phyloP scores from a whole-genome alignment of 2,329 filamentous ascomycete species.

The Rutstroemia sydowiana region DNA sequence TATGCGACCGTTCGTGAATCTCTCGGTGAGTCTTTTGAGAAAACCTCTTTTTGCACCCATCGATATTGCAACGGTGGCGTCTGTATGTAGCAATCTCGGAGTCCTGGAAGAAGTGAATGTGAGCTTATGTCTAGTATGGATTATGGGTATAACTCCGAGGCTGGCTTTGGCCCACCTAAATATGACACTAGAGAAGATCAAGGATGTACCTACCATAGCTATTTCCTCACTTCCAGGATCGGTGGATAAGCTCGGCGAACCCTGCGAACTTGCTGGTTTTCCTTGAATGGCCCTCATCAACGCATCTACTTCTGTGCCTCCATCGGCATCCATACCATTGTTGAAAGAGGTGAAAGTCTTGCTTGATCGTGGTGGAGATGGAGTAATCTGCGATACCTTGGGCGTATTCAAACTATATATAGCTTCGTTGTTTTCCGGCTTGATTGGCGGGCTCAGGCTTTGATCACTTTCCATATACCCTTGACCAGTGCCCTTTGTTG shows the following conservation, averaged over 20 bases:
- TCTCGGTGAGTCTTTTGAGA: conserved; percentile 88
- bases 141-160: conserved; percentile 12
- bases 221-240: conserved; percentile 14
- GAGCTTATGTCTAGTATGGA: conserved; percentile 22
- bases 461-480: conserved; percentile 26
- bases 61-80: conserved; percentile 65
- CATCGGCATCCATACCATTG: conserved; percentile 34
- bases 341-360: background rate
- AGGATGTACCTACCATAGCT: conserved; percentile 26
- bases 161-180: conserved; percentile 4
- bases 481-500: conserved; percentile 22
- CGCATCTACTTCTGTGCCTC: conserved; percentile 79
- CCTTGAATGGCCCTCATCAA: conserved; percentile 84
- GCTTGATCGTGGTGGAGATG: background rate
- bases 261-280: conserved; percentile 41
- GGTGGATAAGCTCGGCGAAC: conserved; percentile 21
- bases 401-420: too few relatives aligned
- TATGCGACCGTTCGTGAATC: conserved; percentile 83
- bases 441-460: conserved; percentile 33
- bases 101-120: too few relatives aligned
- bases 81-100: too few relatives aligned
- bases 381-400: too few relatives aligned
- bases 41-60: conserved; percentile 74
- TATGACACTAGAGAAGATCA: conserved; percentile 28
- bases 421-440: conserved; percentile 26